Base-by-base conservation (phyloP, 805 yeast genomes). In the Priceomyces castillae region DNA sequence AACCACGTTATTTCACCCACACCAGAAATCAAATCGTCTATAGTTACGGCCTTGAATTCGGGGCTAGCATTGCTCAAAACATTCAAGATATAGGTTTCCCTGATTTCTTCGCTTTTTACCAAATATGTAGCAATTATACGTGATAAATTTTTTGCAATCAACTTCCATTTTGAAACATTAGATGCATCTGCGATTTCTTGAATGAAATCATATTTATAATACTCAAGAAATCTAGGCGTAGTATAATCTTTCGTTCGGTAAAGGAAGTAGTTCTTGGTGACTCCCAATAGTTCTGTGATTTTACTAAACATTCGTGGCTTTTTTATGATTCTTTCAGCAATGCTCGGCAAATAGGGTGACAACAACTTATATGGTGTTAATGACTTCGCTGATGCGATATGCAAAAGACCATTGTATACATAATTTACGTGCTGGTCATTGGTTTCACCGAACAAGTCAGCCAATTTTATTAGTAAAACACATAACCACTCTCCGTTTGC, bases 331-430 rank as follows among this genome's bases (percentile, higher is more conserved):
- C 76, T 75, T 34, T 80, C 76, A 30, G 90, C 77, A 6, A 90
- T 70, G 28, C 82, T 76, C 2, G 92, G 90, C 53, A 94, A 74
- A 47, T 80, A 86, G 0, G 96, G 96, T 6, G 86, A 80, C 16
- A 89, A 67, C 11, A 92, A 63, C 57, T 85, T 87, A 78, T 92
- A 90, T 0, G 95, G 83, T 0, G 96, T 79, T 28, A 77, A 65
- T 1, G 70, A 62, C 50, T 78, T 77, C 1, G 78, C 68, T 14
- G 65, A 53, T 0, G 97, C 84, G 10, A 86, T 73, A 26, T 73
- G 64, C 17, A 78, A 65, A 3, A 92, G 64, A 43, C 80, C 78
- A 54, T 82, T 83, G 49, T 81, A 80, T 0, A 89, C 89, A 51
- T 86, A 67, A 51, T 87, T 80, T 0, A 82, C 77, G 48, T 80